Base-by-base conservation (phyloP, 2,329 filamentous ascomycete species). In the Colletotrichum eremochloae region DNA sequence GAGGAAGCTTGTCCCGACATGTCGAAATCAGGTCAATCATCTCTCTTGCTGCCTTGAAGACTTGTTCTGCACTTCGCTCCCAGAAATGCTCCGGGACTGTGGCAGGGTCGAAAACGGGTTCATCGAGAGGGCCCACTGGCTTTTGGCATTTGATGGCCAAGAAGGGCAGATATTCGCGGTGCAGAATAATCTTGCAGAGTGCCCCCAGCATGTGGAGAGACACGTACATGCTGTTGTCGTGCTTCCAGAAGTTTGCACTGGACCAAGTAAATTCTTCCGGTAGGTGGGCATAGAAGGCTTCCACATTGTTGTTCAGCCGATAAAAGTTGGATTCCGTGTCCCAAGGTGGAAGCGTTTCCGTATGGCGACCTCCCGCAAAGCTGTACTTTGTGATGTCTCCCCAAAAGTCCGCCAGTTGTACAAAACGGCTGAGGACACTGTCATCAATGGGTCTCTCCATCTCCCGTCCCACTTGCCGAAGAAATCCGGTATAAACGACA, bases 81-180 rank as follows among this genome's bases (percentile, higher is more conserved):
- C 91, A 93, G 76, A 91, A 93, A 0, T 85, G 85, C 1, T 78
- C 74, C 0, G 88, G 88, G 5, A 85, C 82, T 40, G 82, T 78
- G 8, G 86, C 83, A 15, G 84, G 78, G 2, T 86, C 82, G 68
- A 91, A 90, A 0, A 81, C 82, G 2, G 90, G 88, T 62, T 84
- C 84, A 75, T 93, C 91, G 14, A 92, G 79, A 0, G 91, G 91
- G 0, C 88, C 88, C 46, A 81, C 75, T 0, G 88, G 88, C 29
- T 78, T 80, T 2, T 77, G 73, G 75, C 85, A 89, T 11, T 85
- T 84, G n/a, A 92, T 83, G 2, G 91, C 89, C 20, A 92, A 85
- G 76, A 92, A 92, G 0, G 91, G 90, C 36, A 93, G 85, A 73
- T 91, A 93, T 78, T 93, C 91, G 73, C 91, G 85, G 76, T 93